Conservation (phyloP, 2,329 filamentous ascomycete genomes). For the Colletotrichum sp. region DNA sequence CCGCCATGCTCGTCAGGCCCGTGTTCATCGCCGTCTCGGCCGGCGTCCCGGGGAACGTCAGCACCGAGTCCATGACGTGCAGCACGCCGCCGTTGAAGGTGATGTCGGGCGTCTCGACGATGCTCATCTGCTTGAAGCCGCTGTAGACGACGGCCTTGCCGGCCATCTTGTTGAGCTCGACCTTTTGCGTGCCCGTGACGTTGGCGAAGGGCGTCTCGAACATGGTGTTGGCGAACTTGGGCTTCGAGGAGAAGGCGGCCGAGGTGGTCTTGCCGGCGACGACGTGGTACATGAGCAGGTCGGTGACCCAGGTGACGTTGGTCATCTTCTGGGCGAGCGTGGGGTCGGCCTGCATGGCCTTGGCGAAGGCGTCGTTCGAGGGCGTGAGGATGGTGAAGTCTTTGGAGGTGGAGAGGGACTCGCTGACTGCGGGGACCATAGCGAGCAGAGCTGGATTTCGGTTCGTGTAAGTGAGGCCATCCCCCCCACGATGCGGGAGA, state of each 20-base stretch:
- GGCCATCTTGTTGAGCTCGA: conserved; percentile 47
- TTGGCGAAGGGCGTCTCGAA: conserved; percentile 48
- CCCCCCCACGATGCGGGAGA: background rate
- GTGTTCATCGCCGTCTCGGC: conserved; percentile 59
- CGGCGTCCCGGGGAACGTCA: conserved; percentile 48
- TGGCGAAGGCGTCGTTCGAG: conserved; percentile 58
- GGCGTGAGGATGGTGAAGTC: conserved; percentile 59
- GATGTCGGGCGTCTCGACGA: conserved; percentile 47
- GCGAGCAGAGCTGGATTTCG: conserved; percentile 19
- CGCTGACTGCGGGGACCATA: conserved; percentile 25
- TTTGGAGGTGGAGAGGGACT: conserved; percentile 30
- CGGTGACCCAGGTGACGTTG: conserved; percentile 47
- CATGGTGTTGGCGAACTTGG: conserved; percentile 31
- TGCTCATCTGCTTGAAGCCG: conserved; percentile 35
- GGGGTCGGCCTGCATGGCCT: conserved; percentile 32
- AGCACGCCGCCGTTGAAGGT: conserved; percentile 53
- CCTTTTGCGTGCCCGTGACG: conserved; percentile 53
- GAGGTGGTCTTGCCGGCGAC: conserved; percentile 54
- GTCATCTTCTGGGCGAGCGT: conserved; percentile 33
- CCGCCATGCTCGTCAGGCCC: conserved; percentile 38
- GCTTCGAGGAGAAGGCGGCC: conserved; percentile 28
- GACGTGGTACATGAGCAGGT: conserved; percentile 67
- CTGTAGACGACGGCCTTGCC: conserved; percentile 45
- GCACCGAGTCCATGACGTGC: conserved; percentile 57
- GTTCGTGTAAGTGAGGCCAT: background rate